Conservation (phyloP, 345 rosid genomes). For the Streptanthus diversifolius region DNA sequence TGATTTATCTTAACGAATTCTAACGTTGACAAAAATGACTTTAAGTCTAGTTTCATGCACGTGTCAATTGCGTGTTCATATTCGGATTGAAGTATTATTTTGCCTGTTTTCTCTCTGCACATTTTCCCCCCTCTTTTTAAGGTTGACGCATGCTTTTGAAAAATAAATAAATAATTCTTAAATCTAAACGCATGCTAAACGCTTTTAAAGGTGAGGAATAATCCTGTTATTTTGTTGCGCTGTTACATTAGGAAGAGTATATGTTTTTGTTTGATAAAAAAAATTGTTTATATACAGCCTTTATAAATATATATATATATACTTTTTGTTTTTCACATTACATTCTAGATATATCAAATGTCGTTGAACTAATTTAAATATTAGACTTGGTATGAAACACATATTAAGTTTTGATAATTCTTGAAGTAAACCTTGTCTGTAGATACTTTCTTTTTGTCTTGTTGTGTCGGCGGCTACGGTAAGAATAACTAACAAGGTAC, state of each 20-base stretch:
- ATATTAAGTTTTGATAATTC: not conserved
- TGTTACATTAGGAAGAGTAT: slow-evolving; percentile 17
- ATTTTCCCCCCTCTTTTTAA: not conserved
- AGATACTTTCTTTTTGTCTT: not conserved
- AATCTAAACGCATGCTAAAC: slow-evolving; percentile 24
- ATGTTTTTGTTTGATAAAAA: not conserved
- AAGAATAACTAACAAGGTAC: not conserved
- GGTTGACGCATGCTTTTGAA: slow-evolving; percentile 31
- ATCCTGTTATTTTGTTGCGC: slow-evolving; percentile 7
- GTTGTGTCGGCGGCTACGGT: slow-evolving; percentile 11
- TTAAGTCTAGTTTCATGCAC: slow-evolving; percentile 20
- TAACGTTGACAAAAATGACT: slow-evolving; percentile 19
- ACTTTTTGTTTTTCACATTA: not conserved
- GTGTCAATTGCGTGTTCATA: slow-evolving; percentile 26
- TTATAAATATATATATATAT: not conserved
- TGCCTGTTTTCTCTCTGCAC: slow-evolving; percentile 5
- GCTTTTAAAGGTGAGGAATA: slow-evolving; percentile 10
- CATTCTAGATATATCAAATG: not conserved
- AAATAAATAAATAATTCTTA: not conserved
- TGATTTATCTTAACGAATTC: slow-evolving; percentile 2
- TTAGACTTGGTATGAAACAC: not conserved
- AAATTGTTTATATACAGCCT: not conserved
- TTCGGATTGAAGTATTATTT: not conserved
- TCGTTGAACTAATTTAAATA: not conserved
- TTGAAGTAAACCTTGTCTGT: not conserved